Base-by-base conservation (phyloP, 2,329 filamentous ascomycete species). In the Mycocentrospora acerina region DNA sequence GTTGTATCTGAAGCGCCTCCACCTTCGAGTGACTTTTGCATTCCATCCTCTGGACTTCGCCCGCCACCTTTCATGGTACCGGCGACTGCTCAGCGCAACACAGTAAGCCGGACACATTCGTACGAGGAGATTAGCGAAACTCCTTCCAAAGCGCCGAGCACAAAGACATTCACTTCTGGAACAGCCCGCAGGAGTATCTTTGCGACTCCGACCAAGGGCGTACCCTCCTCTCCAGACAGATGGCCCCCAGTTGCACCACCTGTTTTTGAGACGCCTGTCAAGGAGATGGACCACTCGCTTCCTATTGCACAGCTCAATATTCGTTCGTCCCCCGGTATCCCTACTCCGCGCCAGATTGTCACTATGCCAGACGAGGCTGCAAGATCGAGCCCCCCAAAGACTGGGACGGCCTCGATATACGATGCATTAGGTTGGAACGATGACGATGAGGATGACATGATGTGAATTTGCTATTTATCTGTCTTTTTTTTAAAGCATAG, bases 361-460 rank as follows among this genome's bases (percentile, higher is more conserved):
- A 12, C 12, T 17, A 19, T 17, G 13, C 22, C 40, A 22, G 19
- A 22, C 9, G 19, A 6, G 9, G 19, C 9, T 22, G 19, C 19
- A 6, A 9, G 19, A 22, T 22, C 19, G 19, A 22, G 19, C 9
- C 19, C 19, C 9, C 19, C 19, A 12, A 35, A 40, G 3, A 42
- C 42, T 17, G 39, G 35, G 19, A 62, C 58, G 35, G 29, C 44
- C 12, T 58, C 52, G 15, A 69, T 74, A 32, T 74, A 73, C 42
- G 68, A 68, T 34, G 62, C 61, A 9, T 45, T 75, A 35, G 72
- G 72, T 17, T 75, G 72, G 72, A 66, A 74, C 51, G 70, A 74
- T 45, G 68, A 73, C 43, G 55, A 64, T 45, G 68, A 73, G 42
- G 55, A 64, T 25, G 58, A 60, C 24, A 32, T 43, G 32, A 32